These are phyloP conservation scores for Beauveria asiatica DNA, from an alignment of 2,329 filamentous ascomycete species.

Conservation along the genomic window DNA sequence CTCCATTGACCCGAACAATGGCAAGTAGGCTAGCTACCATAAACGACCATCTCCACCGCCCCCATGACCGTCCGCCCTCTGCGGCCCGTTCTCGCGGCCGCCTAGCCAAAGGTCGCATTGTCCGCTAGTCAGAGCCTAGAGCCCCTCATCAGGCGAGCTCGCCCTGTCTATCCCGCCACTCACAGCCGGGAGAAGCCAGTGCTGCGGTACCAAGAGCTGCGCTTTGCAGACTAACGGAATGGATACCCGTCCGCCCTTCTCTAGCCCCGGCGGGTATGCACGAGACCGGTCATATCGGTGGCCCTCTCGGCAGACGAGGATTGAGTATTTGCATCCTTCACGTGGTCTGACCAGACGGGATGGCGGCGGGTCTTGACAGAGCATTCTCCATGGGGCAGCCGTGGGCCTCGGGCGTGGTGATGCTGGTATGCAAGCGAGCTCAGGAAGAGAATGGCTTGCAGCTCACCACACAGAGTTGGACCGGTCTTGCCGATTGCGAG, in stretches of 20 bases:
- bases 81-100: constrained; percentile 21
- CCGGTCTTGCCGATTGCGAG: too few relatives aligned
- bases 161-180: neutral
- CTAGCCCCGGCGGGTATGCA: constrained; percentile 14
- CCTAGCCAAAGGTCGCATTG: constrained; percentile 4
- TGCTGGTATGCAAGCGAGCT: neutral
- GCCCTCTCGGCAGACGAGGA: neutral
- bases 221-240: neutral
- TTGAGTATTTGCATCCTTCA: neutral
- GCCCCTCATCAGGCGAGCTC: neutral
- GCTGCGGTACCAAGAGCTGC: neutral
- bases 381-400: neutral
- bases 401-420: neutral
- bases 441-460: neutral
- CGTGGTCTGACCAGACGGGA: neutral
- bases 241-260: neutral
- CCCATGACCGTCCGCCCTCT: constrained; percentile 13
- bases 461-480: neutral
- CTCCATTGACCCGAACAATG: neutral
- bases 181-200: neutral
- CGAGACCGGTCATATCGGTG: neutral
- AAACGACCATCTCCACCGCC: constrained; percentile 10
- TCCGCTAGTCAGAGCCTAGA: neutral
- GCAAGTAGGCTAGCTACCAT: neutral
- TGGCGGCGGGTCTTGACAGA: neutral